Evolutionary conservation across 345 rosid species (phyloP).

Genomic region (Arabidopsis suecica): DNA sequence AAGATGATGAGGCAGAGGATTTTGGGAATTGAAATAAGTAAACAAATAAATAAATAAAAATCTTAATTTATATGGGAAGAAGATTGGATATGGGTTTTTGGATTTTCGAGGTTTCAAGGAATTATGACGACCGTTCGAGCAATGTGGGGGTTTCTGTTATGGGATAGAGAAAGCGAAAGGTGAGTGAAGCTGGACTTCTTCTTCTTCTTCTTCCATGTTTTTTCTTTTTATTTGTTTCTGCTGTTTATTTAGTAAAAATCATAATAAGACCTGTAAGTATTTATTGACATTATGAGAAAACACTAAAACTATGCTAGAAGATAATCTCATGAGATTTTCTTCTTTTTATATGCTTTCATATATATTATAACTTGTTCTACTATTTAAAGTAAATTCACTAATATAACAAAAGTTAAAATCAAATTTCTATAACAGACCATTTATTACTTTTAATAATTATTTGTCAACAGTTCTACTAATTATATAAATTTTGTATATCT

Average conservation of each 20-base stretch:
- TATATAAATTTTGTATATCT: background rate
- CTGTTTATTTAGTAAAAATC: slow-evolving; percentile 14
- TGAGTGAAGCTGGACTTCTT: slow-evolving; percentile 40
- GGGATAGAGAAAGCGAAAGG: slow-evolving; percentile 45
- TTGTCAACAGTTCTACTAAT: background rate
- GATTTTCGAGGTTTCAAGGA: slow-evolving; percentile 36
- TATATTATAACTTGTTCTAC: background rate
- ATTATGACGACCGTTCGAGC: slow-evolving; percentile 44
- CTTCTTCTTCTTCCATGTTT: slow-evolving; percentile 10
- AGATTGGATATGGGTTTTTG: slow-evolving; percentile 34
- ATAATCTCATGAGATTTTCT: background rate
- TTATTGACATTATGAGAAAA: background rate
- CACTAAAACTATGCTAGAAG: background rate
- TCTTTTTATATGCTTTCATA: background rate
- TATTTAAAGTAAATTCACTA: background rate
- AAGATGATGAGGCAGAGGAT: slow-evolving; percentile 15
- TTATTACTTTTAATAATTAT: background rate
- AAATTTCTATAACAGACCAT: background rate
- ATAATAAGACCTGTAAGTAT: background rate
- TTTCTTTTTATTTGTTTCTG: background rate
- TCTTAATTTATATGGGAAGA: background rate
- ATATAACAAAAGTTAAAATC: background rate
- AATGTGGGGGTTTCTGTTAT: slow-evolving; percentile 24
- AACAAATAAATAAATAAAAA: background rate
- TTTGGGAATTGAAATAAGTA: background rate